Evolutionary conservation across 164 flowering plant species (phyloP), one percentile per base, ranked within the genome.

Genomic region (Umbilicus rupestris): DNA sequence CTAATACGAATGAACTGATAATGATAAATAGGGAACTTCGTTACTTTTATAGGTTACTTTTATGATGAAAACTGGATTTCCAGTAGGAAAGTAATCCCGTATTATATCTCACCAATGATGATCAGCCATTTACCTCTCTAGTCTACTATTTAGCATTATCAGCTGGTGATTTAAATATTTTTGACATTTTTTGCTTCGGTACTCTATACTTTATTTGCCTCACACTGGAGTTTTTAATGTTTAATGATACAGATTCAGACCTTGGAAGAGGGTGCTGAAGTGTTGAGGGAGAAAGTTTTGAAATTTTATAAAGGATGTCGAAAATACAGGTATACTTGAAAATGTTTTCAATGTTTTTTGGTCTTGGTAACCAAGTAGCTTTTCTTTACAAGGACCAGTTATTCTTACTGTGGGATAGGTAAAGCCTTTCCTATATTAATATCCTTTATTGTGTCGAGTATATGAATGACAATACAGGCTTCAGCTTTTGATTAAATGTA

Each of bases 291-390:
- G 76, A 83, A 86, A 76, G 78, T 94, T 72, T 70, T 83, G 33
- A 90, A 79, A 79, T 87, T 90, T 63, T 88, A 84, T 66, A 93
- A 93, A 82, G 98, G 97, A 71, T 93, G 97, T 75, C 84, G 93
- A 65, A 93, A 93, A 63, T 93, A 90, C 84, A 89, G 90, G 96
- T 93, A 87, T 72, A 28, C 8, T 64, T 26, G 20, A 15, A 8
- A 15, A n/a, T n/a, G n/a, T n/a, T 65, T 31, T 33, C 22, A 3
- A 7, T 65, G 20, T 65, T 45, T 45, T 1, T 46, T 46, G 15
- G 26, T 11, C 39, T 29, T 44, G 29, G 67, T 19, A 19, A 15
- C 20, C 20, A 39, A n/a, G 37, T 64, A 47, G 50, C 2, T 41
- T 45, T 11, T 5, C 5, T 12, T 41, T 14, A 41, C 44, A 41